Percentiles rank a stretch among this genome's conserved stretches.
These are phyloP conservation scores for Lepidium didymum DNA, from an alignment of 345 rosid genomes.

Conservation along the genomic window DNA sequence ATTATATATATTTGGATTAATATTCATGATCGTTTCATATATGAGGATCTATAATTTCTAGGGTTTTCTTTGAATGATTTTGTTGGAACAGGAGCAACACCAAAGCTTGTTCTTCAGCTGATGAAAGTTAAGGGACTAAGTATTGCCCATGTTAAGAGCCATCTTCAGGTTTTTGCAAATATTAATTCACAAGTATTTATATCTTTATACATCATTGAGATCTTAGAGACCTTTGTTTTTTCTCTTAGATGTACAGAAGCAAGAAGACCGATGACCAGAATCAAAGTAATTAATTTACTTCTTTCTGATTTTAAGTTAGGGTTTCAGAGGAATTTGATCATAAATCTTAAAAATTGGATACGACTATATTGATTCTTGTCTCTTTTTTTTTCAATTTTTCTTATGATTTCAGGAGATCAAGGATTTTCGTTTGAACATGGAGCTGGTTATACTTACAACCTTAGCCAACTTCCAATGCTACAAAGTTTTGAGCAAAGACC, in stretches of 20 bases:
- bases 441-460: constrained; percentile 45
- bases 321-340: not conserved
- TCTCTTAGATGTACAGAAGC: constrained; percentile 62
- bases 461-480: constrained; percentile 58
- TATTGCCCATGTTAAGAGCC: constrained; percentile 86
- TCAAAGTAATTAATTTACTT: constrained; percentile 42
- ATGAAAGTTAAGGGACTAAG: constrained; percentile 74
- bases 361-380: not conserved
- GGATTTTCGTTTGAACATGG: constrained; percentile 40
- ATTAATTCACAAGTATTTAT: not conserved
- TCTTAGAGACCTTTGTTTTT: not conserved
- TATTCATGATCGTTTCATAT: not conserved
- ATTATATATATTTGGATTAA: not conserved
- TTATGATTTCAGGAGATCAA: constrained; percentile 33
- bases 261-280: constrained; percentile 49
- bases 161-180: constrained; percentile 56
- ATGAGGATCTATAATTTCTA: constrained; percentile 3
- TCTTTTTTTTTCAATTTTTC: not conserved
- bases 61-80: constrained; percentile 23
- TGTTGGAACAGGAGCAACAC: constrained; percentile 62
- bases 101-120: constrained; percentile 71
- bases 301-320: constrained; percentile 22
- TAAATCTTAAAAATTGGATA: not conserved
- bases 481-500: constrained; percentile 46
- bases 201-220: not conserved